Conservation (phyloP, 2,329 filamentous ascomycete genomes). For the Rhynchosporium graminicola region DNA sequence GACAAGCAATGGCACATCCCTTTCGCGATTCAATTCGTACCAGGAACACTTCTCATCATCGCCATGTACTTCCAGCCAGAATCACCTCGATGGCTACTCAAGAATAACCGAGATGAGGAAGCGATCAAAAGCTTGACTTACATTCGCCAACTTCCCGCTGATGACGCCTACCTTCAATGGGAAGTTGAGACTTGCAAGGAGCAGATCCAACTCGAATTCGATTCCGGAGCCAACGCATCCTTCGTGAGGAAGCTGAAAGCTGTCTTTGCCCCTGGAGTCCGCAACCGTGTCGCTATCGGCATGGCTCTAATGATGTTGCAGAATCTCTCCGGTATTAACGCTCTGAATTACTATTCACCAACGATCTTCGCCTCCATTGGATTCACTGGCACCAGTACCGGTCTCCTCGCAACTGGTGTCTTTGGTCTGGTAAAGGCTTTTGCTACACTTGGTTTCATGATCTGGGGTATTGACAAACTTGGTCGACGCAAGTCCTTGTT, state of each 20-base stretch:
- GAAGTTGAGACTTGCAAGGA: slow-evolving; percentile 50
- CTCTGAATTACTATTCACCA: slow-evolving; percentile 31
- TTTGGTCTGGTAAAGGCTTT: slow-evolving; percentile 40
- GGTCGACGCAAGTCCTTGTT: slow-evolving; percentile 28
- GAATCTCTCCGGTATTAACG: slow-evolving; percentile 28
- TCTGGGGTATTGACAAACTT: slow-evolving; percentile 29
- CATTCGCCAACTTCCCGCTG: slow-evolving; percentile 48
- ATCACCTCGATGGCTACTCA: slow-evolving; percentile 69
- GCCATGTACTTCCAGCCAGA: slow-evolving; percentile 61
- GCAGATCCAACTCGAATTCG: slow-evolving; percentile 47
- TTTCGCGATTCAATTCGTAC: slow-evolving; percentile 59
- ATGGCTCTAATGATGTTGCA: slow-evolving; percentile 40
- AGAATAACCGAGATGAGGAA: slow-evolving; percentile 62
- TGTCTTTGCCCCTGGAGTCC: slow-evolving; percentile 54
- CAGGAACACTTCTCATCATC: slow-evolving; percentile 51
- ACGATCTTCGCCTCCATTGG: slow-evolving; percentile 38
- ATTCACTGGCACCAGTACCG: slow-evolving; percentile 43
- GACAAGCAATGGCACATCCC: slow-evolving; percentile 51
- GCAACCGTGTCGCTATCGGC: slow-evolving; percentile 68
- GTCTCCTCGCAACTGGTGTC: slow-evolving; percentile 46
- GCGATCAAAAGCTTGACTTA: slow-evolving; percentile 45
- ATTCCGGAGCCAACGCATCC: slow-evolving; percentile 6
- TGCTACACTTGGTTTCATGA: slow-evolving; percentile 25
- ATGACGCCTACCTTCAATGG: slow-evolving; percentile 48
- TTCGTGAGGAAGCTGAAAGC: slow-evolving; percentile 28